Percentiles rank a stretch among this genome's conserved stretches.
Evolutionary conservation across 2,329 filamentous ascomycete genomes (phyloP).

Genomic region (Apiospora arundinis): DNA sequence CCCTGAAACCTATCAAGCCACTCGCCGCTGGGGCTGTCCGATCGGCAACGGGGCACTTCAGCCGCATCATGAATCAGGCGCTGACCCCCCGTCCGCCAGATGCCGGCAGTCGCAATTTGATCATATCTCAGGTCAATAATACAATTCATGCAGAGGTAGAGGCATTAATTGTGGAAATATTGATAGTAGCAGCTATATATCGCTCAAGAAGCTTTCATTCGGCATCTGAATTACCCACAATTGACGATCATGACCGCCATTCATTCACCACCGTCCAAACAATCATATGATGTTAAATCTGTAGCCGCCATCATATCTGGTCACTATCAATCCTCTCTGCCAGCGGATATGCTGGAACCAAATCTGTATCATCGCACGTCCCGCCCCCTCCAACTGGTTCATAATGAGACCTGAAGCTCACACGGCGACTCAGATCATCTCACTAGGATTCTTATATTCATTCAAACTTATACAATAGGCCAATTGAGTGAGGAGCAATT

Average conservation of each 20-base stretch:
- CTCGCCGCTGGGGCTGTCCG: background rate
- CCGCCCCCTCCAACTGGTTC: background rate
- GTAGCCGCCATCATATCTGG: background rate
- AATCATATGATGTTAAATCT: background rate
- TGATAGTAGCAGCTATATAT: background rate
- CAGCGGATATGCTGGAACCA: background rate
- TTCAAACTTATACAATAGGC: background rate
- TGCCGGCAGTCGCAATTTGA: background rate
- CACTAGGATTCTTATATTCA: background rate
- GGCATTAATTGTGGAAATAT: background rate
- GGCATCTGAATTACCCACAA: background rate
- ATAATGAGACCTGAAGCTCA: background rate
- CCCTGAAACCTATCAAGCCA: slow-evolving; percentile 12
- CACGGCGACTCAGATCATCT: background rate
- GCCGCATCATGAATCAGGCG: background rate
- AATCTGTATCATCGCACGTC: background rate
- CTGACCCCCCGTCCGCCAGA: too few relatives aligned
- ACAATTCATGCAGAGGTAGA: background rate
- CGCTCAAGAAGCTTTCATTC: background rate
- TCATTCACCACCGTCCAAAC: background rate
- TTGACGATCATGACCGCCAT: background rate
- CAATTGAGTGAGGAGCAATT: background rate
- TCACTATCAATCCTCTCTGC: background rate
- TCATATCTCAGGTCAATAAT: slow-evolving; percentile 1
- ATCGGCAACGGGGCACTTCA: background rate